Percentiles rank a stretch among this genome's conserved stretches.
Evolutionary conservation across 805 yeast genomes (phyloP).

Genomic region (Yarrowia alimentaria): DNA sequence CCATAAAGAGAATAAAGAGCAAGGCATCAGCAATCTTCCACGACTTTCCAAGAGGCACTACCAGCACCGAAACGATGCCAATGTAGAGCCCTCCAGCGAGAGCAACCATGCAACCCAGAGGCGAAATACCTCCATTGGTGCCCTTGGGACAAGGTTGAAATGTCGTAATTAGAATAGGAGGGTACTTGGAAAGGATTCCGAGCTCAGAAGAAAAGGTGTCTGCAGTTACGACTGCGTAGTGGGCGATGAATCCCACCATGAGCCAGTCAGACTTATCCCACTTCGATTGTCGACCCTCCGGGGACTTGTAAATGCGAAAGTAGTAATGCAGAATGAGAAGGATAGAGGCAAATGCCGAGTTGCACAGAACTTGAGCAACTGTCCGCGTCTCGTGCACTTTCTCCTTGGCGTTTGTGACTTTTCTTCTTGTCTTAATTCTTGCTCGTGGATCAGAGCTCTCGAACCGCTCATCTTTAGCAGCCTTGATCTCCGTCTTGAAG

Average conservation of each 20-base stretch:
- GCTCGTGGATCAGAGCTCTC: conserved; percentile 7
- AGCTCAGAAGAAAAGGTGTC: conserved; percentile 52
- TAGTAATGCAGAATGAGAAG: conserved; percentile 38
- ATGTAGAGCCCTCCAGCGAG: conserved; percentile 42
- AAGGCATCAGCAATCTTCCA: conserved; percentile 30
- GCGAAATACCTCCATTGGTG: conserved; percentile 49
- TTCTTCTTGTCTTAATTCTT: conserved; percentile 2
- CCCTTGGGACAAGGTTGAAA: conserved; percentile 47
- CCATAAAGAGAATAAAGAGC: conserved; percentile 37
- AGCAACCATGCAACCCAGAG: conserved; percentile 43
- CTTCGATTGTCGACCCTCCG: conserved; percentile 7
- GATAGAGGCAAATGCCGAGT: conserved; percentile 43
- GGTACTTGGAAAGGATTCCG: conserved; percentile 44
- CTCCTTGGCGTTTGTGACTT: conserved; percentile 29
- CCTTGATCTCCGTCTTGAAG: conserved; percentile 32
- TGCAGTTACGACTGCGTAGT: conserved; percentile 47
- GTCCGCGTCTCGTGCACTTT: conserved; percentile 41
- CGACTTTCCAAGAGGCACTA: conserved; percentile 32
- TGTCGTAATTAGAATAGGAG: conserved; percentile 45
- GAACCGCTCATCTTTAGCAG: conserved; percentile 9
- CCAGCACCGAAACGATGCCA: conserved; percentile 37
- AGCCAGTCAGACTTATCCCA: conserved; percentile 24
- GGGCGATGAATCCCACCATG: conserved; percentile 39
- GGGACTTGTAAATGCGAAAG: conserved; percentile 8
- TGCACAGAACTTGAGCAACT: conserved; percentile 45